phyloP scores from a whole-genome alignment of 495 filamentous ascomycete genomes.

The Xylaria palmicola region DNA sequence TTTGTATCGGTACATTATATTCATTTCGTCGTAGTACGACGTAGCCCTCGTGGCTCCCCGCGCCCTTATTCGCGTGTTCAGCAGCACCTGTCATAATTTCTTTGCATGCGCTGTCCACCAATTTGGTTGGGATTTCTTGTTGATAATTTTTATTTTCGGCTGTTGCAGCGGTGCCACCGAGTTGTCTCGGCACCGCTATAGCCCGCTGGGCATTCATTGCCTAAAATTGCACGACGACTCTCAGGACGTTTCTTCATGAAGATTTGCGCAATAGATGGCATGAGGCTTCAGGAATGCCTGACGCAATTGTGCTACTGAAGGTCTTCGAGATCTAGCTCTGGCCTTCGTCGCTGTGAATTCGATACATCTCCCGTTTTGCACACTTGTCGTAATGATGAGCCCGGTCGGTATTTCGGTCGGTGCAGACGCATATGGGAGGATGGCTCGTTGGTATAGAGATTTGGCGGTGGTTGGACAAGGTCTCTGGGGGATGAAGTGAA shows the following conservation, averaged over 20 bases:
- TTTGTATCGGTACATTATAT: conserved; percentile 17
- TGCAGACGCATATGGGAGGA: conserved; percentile 3
- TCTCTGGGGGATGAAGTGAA: neutral
- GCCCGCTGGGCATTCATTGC: neutral
- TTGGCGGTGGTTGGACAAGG: conserved; percentile 15
- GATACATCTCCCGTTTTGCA: conserved; percentile 28
- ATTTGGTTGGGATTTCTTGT: conserved; percentile 9
- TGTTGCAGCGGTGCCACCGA: neutral
- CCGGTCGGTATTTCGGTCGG: conserved; percentile 24
- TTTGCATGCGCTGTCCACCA: neutral
- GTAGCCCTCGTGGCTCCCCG: neutral
- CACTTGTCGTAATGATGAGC: conserved; percentile 27
- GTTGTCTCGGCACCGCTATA: neutral
- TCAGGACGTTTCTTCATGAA: neutral
- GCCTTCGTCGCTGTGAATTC: conserved; percentile 19
- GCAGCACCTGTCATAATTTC: neutral
- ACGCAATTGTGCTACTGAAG: conserved; percentile 1
- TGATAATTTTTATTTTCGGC: conserved; percentile 23
- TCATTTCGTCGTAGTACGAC: conserved; percentile 16
- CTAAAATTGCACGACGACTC: neutral
- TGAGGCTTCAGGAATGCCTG: conserved; percentile 9
- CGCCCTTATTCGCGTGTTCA: neutral
- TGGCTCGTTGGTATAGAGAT: conserved; percentile 14
- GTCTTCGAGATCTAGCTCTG: conserved; percentile 15
- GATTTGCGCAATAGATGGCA: neutral